Conservation (phyloP, 2,329 filamentous ascomycete genomes). For the Beauveria scarabaeidicola region DNA sequence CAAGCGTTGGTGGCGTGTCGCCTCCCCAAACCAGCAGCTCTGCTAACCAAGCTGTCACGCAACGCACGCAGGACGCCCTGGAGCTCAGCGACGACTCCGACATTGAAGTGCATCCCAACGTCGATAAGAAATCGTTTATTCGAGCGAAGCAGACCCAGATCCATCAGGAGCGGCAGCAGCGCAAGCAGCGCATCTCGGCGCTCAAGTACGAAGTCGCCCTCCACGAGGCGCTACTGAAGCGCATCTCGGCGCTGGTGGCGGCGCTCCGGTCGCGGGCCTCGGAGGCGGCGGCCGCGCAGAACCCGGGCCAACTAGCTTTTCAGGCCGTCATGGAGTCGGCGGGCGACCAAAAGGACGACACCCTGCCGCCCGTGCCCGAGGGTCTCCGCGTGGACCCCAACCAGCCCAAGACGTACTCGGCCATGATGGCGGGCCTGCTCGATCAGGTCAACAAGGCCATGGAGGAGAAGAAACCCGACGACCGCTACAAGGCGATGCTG, state of each 20-base stretch:
- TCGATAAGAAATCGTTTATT: slow-evolving; percentile 97
- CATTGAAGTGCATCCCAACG: slow-evolving; percentile 96
- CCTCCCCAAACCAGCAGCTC: neutral
- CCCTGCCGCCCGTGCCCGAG: slow-evolving; percentile 64
- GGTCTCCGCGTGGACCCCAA: slow-evolving; percentile 70
- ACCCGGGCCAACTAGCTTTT: slow-evolving; percentile 78
- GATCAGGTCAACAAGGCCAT: slow-evolving; percentile 85
- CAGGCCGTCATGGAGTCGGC: slow-evolving; percentile 79
- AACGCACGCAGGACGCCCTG: slow-evolving; percentile 58
- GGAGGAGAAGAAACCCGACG: slow-evolving; percentile 63
- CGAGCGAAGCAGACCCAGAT: slow-evolving; percentile 97
- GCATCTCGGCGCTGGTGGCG: slow-evolving; percentile 70
- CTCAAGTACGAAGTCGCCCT: slow-evolving; percentile 87
- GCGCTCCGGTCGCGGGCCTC: slow-evolving; percentile 66
- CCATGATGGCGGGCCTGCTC: slow-evolving; percentile 96
- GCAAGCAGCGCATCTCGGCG: slow-evolving; percentile 81
- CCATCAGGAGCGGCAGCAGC: slow-evolving; percentile 78
- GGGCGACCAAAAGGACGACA: slow-evolving; percentile 62
- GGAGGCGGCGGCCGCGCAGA: slow-evolving; percentile 50
- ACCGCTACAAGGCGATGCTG: slow-evolving; percentile 67
- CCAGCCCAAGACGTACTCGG: slow-evolving; percentile 74
- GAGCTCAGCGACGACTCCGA: slow-evolving; percentile 98
- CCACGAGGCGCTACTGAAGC: slow-evolving; percentile 81
- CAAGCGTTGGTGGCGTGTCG: neutral
- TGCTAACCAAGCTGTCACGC: slow-evolving; percentile 11